Evolutionary conservation across 805 yeast species (phyloP), one percentile per base, ranked within the genome.

Genomic region (Lipomyces starkeyi): DNA sequence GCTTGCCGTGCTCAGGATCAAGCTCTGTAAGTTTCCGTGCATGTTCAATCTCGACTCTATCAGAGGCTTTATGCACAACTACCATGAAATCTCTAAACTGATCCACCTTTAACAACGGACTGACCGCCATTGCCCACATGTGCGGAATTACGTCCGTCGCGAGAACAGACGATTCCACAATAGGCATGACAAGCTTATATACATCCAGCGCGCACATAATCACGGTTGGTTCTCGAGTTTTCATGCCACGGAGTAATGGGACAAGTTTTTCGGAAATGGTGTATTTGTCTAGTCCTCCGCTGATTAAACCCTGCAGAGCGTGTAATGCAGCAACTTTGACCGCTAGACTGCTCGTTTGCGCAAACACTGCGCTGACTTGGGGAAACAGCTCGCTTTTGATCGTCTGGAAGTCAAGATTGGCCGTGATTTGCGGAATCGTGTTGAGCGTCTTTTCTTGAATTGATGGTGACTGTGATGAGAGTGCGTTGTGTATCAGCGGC

Each of bases 311-410:
- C 14, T 85, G 82, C 73, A 93, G 87, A 0, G 91, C 83, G 22
- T 83, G 80, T 27, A 92, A 82, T 1, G 95, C 86, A 17, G 86
- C 83, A 20, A 89, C 80, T 74, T 95, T 94, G 34, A 95, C 90
- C 4, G 90, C 87, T 43, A 93, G 81, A 35, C 95, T 87, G 0
- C 93, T 91, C 0, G 99, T 95, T 58, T 91, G 89, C 52, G 92
- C 85, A 78, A 94, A 95, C 7, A 91, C 84, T 58, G 83, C 84
- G 58, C 91, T 85, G 20, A 92, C 81, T 58, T 87, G 79, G 1
- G 97, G 97, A 76, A 91, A 86, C n/a, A 93, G 80, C 40, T 86
- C 85, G 73, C 87, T 88, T 73, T 94, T 92, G 65, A 93, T 83
- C 22, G 88, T 85, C 11, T 92, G 83, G 73, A 89, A 88, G 65